Evolutionary conservation across 768 basidiomycete species (phyloP).

Genomic region (Agaricus sinodeliciosus): DNA sequence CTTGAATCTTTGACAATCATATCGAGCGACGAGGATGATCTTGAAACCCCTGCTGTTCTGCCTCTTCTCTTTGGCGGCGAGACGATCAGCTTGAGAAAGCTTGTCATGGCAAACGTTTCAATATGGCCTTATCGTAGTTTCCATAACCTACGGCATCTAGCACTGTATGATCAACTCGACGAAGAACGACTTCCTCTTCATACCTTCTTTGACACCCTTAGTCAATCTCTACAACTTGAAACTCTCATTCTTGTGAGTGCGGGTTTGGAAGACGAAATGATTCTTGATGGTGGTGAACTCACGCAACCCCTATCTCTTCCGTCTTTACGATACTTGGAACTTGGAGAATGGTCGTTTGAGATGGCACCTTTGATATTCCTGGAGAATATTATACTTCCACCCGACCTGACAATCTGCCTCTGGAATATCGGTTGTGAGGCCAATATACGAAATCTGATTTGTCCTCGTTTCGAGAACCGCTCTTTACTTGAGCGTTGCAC

Average conservation of each 20-base stretch:
- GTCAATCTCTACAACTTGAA: slow-evolving; percentile 6
- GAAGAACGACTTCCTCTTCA: slow-evolving; percentile 6
- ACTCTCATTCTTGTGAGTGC: slow-evolving; percentile 8
- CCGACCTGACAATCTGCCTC: slow-evolving; percentile 4
- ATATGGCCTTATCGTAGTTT: slow-evolving; percentile 9
- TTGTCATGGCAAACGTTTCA: slow-evolving; percentile 10
- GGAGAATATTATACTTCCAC: not conserved
- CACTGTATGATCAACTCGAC: slow-evolving; percentile 7
- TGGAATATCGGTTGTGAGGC: slow-evolving; percentile 10
- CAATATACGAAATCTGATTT: slow-evolving; percentile 1
- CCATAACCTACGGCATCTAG: slow-evolving; percentile 2
- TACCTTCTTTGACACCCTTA: slow-evolving; percentile 5
- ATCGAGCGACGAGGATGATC: slow-evolving; percentile 7
- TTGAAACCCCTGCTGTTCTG: not conserved
- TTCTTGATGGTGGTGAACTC: slow-evolving; percentile 4
- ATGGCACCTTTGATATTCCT: slow-evolving; percentile 3
- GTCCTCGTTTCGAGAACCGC: not conserved
- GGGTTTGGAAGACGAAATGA: slow-evolving; percentile 6
- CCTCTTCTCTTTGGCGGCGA: slow-evolving; percentile 4
- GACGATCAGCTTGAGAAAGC: not conserved
- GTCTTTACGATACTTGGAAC: not conserved
- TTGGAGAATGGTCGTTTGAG: slow-evolving; percentile 9
- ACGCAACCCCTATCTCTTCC: not conserved
- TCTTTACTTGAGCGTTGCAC: slow-evolving; percentile 3
- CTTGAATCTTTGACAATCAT: slow-evolving; percentile 4